phyloP scores from a whole-genome alignment of 2,329 filamentous ascomycete species.

The Neofusicoccum umdonicola region DNA sequence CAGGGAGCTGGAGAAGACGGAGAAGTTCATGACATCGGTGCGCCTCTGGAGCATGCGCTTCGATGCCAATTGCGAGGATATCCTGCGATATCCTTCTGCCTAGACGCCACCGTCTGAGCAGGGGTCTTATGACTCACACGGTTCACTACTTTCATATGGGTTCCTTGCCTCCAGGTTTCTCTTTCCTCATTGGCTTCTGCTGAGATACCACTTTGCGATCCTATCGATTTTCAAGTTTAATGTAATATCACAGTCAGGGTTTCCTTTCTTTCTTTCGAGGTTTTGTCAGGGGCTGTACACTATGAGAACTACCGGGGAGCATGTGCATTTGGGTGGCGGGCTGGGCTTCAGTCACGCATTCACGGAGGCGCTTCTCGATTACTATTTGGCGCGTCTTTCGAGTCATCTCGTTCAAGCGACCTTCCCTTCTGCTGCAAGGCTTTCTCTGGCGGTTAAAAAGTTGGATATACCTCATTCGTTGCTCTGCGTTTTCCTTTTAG shows the following conservation, averaged over 20 bases:
- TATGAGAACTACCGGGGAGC: not conserved
- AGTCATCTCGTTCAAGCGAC: slow-evolving; percentile 10
- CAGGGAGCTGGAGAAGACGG: slow-evolving; percentile 82
- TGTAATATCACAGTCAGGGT: not conserved
- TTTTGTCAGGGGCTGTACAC: slow-evolving; percentile 2
- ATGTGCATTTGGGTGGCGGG: slow-evolving; percentile 12
- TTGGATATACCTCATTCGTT: slow-evolving; percentile 13
- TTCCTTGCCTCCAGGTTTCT: not conserved
- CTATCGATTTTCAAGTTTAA: not conserved
- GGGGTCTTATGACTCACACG: slow-evolving; percentile 4
- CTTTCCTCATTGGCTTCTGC: slow-evolving; percentile 12
- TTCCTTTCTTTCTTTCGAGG: not conserved
- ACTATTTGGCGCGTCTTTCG: not conserved
- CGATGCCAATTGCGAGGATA: slow-evolving; percentile 92
- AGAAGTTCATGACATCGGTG: slow-evolving; percentile 88
- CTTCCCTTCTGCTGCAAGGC: not conserved
- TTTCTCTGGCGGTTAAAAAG: slow-evolving; percentile 4
- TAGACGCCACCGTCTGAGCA: slow-evolving; percentile 10
- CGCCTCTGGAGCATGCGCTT: slow-evolving; percentile 90
- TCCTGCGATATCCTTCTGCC: slow-evolving; percentile 58
- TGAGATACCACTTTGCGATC: slow-evolving; percentile 16
- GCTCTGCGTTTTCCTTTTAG: not conserved
- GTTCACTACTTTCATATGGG: not conserved
- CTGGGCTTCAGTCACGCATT: slow-evolving; percentile 8
- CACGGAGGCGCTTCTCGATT: slow-evolving; percentile 11